Base-by-base conservation (phyloP, 192 early-diverging fungal genomes). In the Coemansia sp. region DNA sequence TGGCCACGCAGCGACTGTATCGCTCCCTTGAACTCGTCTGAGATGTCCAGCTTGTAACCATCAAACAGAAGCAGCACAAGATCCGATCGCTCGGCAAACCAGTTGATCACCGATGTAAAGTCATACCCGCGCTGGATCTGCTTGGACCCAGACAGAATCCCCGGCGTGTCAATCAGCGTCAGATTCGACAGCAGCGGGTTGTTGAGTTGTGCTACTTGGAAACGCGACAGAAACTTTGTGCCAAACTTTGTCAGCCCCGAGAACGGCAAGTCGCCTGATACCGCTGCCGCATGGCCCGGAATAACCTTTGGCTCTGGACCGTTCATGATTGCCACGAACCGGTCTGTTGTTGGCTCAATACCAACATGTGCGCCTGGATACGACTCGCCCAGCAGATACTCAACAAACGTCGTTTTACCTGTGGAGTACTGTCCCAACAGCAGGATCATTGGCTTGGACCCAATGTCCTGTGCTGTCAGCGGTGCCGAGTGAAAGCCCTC, bases 131-230 rank as follows among this genome's bases (percentile, higher is more conserved):
- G 88, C 34, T 90, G 86, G 47, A 90, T 81, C 76, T 94, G 93
- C 74, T 93, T 92, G 64, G 90, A 89, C 17, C 93, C 92, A 9
- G 90, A 89, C 15, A 96, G 79, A 38, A 96, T 90, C 11, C 93
- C 93, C 0, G 93, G 93, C n/a, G 92, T 93, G 66, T 96, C 93
- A 55, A 96, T 89, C 15, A 95, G 73, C 28, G 90, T 90, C 85
- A 95, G 82, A 57, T 92, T 88, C 48, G 88, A 82, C 52, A 96
- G 77, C 18, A 90, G 64, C 25, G 92, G 86, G 3, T 89, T 88
- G 58, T 85, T 79, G 25, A 90, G 79, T 58, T 93, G 85, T 9
- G 93, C 90, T 14, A 95, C 90, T 64, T 94, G 90, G 77, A 94
- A 93, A 14, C 91, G 86, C 5, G 86, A 86, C 47, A 94, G 79